A percentile compares a stretch with the other conserved stretches of the same genome.
Conservation (phyloP, 768 basidiomycete species). For the Rhodotorula babjevae region DNA sequence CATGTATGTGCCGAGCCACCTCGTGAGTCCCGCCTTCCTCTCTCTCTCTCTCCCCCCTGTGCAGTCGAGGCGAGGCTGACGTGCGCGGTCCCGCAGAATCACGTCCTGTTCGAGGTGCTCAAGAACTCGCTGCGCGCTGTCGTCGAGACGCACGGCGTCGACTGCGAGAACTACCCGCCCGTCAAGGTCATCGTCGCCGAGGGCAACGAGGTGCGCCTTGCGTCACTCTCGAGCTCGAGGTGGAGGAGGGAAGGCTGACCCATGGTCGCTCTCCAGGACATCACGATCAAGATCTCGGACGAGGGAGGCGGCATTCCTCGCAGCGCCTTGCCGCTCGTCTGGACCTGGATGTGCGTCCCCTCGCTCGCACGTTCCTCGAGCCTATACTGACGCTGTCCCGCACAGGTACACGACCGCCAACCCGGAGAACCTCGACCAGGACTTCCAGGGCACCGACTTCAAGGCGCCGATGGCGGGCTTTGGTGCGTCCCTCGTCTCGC, state of each 20-base stretch:
- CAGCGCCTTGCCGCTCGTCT: slow-evolving; percentile 80
- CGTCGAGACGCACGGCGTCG: slow-evolving; percentile 83
- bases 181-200: slow-evolving; percentile 94
- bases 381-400: slow-evolving; percentile 36
- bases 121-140: slow-evolving; percentile 97
- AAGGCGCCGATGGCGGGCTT: slow-evolving; percentile 96
- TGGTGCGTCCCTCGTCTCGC: slow-evolving; percentile 33
- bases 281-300: slow-evolving; percentile 97
- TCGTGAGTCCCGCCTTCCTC: slow-evolving; percentile 47
- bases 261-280: slow-evolving; percentile 53
- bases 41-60: background rate
- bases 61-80: background rate
- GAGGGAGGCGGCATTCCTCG: slow-evolving; percentile 93
- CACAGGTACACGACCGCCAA: slow-evolving; percentile 45
- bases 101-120: slow-evolving; percentile 92
- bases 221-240: background rate
- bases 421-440: slow-evolving; percentile 42
- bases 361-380: slow-evolving; percentile 40
- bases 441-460: slow-evolving; percentile 61
- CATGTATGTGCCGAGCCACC: slow-evolving; percentile 91
- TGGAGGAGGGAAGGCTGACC: no score
- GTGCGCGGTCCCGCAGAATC: slow-evolving; percentile 46
- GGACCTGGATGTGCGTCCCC: slow-evolving; percentile 84
- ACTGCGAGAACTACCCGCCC: slow-evolving; percentile 76
- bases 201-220: slow-evolving; percentile 61